Evolutionary conservation across 169 alveolate genomes (phyloP).

Genomic region (Hammondia hammondi): DNA sequence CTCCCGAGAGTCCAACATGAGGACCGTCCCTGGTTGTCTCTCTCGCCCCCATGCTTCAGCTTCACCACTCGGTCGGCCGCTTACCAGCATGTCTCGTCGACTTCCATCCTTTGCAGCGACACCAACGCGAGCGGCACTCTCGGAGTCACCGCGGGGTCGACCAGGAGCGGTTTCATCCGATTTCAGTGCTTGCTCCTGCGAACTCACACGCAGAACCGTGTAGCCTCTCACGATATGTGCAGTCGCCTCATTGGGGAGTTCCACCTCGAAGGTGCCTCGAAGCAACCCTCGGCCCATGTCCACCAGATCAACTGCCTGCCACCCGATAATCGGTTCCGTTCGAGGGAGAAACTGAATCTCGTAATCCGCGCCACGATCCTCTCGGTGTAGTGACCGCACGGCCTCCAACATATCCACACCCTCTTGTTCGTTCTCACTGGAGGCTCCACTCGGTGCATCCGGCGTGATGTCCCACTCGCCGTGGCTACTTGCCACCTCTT

Average conservation of each 20-base stretch:
- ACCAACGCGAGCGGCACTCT: not conserved
- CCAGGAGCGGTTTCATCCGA: not conserved
- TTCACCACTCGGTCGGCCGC: not conserved
- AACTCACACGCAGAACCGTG: not conserved
- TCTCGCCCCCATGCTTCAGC: not conserved
- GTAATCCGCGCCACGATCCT: not conserved
- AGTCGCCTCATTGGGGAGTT: slow-evolving; percentile 13
- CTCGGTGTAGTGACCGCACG: not conserved
- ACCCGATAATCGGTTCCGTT: not conserved
- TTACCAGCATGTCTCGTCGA: not conserved
- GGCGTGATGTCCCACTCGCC: not conserved
- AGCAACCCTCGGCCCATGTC: not conserved
- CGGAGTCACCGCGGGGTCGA: not conserved
- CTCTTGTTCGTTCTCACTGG: not conserved
- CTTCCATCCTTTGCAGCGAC: not conserved
- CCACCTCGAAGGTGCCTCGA: not conserved
- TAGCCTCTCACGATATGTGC: slow-evolving; percentile 8
- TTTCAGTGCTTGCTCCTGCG: not conserved
- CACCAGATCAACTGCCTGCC: not conserved
- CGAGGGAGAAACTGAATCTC: not conserved
- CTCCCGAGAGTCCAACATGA: slow-evolving; percentile 10
- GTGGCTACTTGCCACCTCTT: not conserved
- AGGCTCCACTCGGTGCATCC: not conserved
- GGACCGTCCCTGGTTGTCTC: not conserved
- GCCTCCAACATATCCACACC: not conserved